Conservation (phyloP, 2,329 filamentous ascomycete species). For the Chlorencoelia australis region DNA sequence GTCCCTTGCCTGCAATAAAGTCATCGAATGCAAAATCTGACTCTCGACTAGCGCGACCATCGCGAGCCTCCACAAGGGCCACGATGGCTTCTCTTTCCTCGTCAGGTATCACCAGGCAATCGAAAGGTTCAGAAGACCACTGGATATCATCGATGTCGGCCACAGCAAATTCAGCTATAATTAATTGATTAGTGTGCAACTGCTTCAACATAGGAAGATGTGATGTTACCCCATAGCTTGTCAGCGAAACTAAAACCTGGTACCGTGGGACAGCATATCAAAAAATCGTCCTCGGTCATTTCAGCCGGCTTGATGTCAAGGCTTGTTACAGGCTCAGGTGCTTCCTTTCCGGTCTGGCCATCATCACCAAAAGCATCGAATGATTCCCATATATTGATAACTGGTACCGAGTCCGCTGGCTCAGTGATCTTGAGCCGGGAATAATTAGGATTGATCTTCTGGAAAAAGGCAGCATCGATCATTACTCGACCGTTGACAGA, state of each 20-base stretch:
- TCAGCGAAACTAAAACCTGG: conserved; percentile 7
- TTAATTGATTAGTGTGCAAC: conserved; percentile 5
- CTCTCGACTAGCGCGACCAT: too few relatives aligned
- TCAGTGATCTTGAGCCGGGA: too few relatives aligned
- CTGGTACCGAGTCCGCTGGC: too few relatives aligned
- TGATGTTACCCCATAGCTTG: conserved; percentile 7
- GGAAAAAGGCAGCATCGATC: conserved; percentile 22
- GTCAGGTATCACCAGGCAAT: conserved; percentile 15
- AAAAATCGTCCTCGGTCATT: conserved; percentile 8
- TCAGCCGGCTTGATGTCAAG: conserved; percentile 11
- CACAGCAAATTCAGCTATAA: conserved; percentile 11
- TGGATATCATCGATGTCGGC: conserved; percentile 11
- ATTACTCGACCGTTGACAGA: conserved; percentile 22
- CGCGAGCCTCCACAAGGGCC: conserved; percentile 5
- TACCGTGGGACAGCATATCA: conserved; percentile 10
- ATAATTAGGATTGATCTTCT: conserved; percentile 23
- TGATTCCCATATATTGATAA: too few relatives aligned
- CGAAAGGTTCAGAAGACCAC: conserved; percentile 1
- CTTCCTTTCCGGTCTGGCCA: too few relatives aligned
- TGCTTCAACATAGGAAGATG: conserved; percentile 1
- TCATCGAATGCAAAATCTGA: conserved; percentile 2
- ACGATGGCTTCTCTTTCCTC: conserved; percentile 13
- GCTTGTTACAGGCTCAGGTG: conserved; percentile 1
- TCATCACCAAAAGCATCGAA: too few relatives aligned
- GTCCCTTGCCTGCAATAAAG: conserved; percentile 1